These are phyloP conservation scores for Andrographis paniculata DNA, from an alignment of 305 asterid genomes.

Conservation along the genomic window DNA sequence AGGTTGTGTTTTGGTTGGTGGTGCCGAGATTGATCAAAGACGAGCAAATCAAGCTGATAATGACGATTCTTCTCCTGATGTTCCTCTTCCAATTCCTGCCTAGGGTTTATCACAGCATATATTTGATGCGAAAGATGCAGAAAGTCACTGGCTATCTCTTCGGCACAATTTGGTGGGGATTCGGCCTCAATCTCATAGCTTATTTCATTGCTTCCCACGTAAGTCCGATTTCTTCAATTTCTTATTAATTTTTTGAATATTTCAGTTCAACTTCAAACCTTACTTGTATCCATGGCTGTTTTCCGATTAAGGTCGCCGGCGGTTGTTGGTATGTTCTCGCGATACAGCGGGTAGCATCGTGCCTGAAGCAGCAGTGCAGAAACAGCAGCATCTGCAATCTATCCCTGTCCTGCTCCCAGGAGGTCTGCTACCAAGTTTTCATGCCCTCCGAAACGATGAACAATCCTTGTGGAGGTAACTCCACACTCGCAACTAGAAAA, in stretches of 20 bases:
- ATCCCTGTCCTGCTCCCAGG: slow-evolving; percentile 66
- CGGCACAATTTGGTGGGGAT: slow-evolving; percentile 98
- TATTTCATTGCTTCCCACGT: slow-evolving; percentile 96
- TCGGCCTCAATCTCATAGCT: slow-evolving; percentile 87
- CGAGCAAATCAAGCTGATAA: slow-evolving; percentile 63
- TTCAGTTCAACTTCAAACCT: too few species aligned
- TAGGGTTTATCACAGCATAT: slow-evolving; percentile 65
- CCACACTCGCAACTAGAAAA: slow-evolving; percentile 33
- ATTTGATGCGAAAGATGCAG: slow-evolving; percentile 72
- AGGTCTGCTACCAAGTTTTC: slow-evolving; percentile 66
- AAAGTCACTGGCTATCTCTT: slow-evolving; percentile 80
- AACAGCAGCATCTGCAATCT: slow-evolving; percentile 37
- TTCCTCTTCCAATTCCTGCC: slow-evolving; percentile 88
- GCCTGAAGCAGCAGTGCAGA: slow-evolving; percentile 66
- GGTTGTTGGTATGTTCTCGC: slow-evolving; percentile 98
- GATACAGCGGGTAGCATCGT: slow-evolving; percentile 76
- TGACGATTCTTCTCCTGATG: slow-evolving; percentile 63
- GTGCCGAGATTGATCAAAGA: slow-evolving; percentile 61
- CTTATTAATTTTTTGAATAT: too few species aligned
- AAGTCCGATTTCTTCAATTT: too few species aligned
- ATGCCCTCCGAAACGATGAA: slow-evolving; percentile 36
- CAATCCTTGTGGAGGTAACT: slow-evolving; percentile 57
- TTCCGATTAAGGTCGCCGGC: slow-evolving; percentile 69
- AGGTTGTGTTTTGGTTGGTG: slow-evolving; percentile 77
- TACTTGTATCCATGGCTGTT: background rate